Percentiles rank a stretch among this genome's conserved stretches.
Evolutionary conservation across 805 yeast species (phyloP).

Genomic region (Saturnispora gosingensis): DNA sequence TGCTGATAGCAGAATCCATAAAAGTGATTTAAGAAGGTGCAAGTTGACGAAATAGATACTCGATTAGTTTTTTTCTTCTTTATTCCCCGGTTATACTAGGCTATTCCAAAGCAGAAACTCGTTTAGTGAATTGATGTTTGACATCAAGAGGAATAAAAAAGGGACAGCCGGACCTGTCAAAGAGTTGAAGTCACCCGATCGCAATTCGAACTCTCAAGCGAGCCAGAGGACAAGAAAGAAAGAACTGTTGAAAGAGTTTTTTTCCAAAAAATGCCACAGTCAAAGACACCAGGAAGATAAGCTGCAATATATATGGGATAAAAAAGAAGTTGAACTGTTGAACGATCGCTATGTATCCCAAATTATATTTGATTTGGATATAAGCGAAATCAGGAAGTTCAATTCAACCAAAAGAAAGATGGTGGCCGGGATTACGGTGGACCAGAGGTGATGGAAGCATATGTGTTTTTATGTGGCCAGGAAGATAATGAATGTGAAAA

Average conservation of each 20-base stretch:
- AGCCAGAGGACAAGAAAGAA: not conserved
- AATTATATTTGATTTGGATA: not conserved
- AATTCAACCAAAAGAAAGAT: not conserved
- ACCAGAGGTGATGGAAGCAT: too few relatives aligned
- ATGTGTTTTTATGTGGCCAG: too few relatives aligned
- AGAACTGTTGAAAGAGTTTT: not conserved
- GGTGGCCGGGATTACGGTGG: not conserved
- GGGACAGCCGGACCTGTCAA: not conserved
- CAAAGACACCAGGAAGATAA: not conserved
- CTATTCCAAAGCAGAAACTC: not conserved
- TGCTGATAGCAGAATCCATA: not conserved
- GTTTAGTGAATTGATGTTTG: not conserved
- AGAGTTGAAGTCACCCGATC: not conserved
- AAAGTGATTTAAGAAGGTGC: not conserved
- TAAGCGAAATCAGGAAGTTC: not conserved
- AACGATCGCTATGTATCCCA: not conserved
- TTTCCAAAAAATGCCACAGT: not conserved
- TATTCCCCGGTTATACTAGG: too few relatives aligned
- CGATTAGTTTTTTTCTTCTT: not conserved
- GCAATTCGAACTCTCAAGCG: not conserved
- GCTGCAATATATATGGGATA: not conserved
- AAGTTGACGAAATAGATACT: not conserved
- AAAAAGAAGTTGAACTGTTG: not conserved
- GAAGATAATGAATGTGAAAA: too few relatives aligned
- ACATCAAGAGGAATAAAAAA: too few relatives aligned